Evolutionary conservation across 164 flowering plant species (phyloP).

Genomic region (Vitis rupestris): DNA sequence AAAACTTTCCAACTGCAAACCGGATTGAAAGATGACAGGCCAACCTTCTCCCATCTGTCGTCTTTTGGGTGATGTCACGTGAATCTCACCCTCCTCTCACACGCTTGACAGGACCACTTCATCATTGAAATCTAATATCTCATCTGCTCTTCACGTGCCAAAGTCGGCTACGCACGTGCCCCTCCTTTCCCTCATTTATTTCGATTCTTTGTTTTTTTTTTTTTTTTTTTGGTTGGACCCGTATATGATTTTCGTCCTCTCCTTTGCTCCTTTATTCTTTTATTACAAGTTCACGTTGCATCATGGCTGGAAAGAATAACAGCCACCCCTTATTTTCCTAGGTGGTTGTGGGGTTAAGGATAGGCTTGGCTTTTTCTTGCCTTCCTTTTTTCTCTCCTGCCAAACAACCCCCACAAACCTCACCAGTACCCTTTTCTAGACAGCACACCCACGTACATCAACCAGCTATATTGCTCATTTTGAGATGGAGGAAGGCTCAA

Average conservation of each 20-base stretch:
- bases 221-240: background rate
- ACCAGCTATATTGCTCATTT: too few species aligned
- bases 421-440: too few species aligned
- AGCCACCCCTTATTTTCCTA: background rate
- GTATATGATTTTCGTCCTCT: background rate
- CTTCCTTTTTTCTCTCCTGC: too few species aligned
- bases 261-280: background rate
- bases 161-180: constrained; percentile 34
- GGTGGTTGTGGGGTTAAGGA: too few species aligned
- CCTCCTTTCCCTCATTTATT: background rate
- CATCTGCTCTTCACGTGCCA: constrained; percentile 40
- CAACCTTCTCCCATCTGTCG: constrained; percentile 35
- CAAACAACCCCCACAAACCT: too few species aligned
- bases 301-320: background rate
- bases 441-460: too few species aligned
- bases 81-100: constrained; percentile 49
- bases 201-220: background rate
- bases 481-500: too few species aligned
- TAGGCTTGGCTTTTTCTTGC: too few species aligned
- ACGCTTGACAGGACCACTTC: constrained; percentile 31
- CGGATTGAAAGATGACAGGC: constrained; percentile 47
- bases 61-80: constrained; percentile 54
- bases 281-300: constrained; percentile 1
- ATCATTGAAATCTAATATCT: constrained; percentile 18
- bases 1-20: constrained; percentile 40